Percentiles rank a stretch among this genome's conserved stretches.
phyloP scores from a whole-genome alignment of 106 monocot species.

The Acorus calamus region DNA sequence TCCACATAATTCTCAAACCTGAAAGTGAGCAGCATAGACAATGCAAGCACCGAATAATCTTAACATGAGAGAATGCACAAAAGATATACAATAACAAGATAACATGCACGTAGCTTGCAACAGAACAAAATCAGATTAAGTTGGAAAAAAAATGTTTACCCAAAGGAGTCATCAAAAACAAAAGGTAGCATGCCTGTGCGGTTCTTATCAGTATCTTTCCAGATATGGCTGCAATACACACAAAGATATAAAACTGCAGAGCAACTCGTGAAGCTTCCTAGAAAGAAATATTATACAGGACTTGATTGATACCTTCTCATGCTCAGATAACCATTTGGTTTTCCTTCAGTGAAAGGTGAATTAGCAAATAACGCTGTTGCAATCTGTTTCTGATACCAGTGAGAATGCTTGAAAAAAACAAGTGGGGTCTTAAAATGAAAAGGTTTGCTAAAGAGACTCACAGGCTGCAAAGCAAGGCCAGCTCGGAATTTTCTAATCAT shows the following conservation, averaged over 20 bases:
- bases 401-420: constrained; percentile 5
- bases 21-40: constrained; percentile 8
- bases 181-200: constrained; percentile 96
- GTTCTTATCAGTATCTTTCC: constrained; percentile 93
- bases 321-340: constrained; percentile 93
- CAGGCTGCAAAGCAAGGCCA: constrained; percentile 91
- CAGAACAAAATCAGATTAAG: neutral
- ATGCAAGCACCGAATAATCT: neutral
- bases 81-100: neutral
- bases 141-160: constrained; percentile 34
- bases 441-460: constrained; percentile 16
- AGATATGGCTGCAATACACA: constrained; percentile 55
- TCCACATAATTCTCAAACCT: constrained; percentile 97
- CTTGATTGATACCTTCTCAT: constrained; percentile 70
- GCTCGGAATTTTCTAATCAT: constrained; percentile 97
- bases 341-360: constrained; percentile 97
- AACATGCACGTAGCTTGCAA: too few species aligned
- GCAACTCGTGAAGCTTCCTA: too few species aligned
- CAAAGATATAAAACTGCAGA: too few species aligned
- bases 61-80: neutral
- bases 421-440: neutral
- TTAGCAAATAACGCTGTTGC: constrained; percentile 98
- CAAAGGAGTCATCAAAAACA: constrained; percentile 87
- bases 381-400: constrained; percentile 45
- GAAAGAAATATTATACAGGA: neutral